Evolutionary conservation across 208 protist genomes (phyloP).

Genomic region (Leishmania arabica): DNA sequence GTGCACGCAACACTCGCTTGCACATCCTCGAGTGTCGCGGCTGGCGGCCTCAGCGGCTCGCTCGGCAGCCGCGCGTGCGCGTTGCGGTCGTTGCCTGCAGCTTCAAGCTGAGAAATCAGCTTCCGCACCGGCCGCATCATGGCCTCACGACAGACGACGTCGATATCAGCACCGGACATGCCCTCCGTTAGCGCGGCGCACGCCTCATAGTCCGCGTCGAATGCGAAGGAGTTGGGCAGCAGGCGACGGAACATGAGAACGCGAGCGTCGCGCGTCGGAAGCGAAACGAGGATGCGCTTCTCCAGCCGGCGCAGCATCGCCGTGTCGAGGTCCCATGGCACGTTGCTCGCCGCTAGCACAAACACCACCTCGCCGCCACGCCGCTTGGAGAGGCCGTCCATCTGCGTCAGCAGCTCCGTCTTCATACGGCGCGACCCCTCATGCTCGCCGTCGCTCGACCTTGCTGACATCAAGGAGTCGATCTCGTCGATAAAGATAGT

Average conservation of each 20-base stretch:
- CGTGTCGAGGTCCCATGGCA: slow-evolving; percentile 94
- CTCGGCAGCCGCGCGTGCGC: slow-evolving; percentile 30
- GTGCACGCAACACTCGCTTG: slow-evolving; percentile 78
- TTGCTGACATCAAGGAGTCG: slow-evolving; percentile 95
- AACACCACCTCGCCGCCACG: slow-evolving; percentile 86
- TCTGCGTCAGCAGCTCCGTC: slow-evolving; percentile 93
- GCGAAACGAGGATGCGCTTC: slow-evolving; percentile 91
- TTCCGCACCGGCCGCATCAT: slow-evolving; percentile 92
- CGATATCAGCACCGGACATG: slow-evolving; percentile 94
- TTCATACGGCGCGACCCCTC: slow-evolving; percentile 94
- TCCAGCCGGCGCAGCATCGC: slow-evolving; percentile 92
- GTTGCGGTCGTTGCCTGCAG: slow-evolving; percentile 11
- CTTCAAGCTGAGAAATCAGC: slow-evolving; percentile 82
- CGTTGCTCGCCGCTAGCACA: slow-evolving; percentile 93
- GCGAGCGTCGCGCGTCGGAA: slow-evolving; percentile 77
- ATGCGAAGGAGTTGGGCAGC: slow-evolving; percentile 36
- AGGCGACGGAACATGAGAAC: slow-evolving; percentile 70
- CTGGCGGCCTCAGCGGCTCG: slow-evolving; percentile 41
- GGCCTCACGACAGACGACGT: slow-evolving; percentile 90
- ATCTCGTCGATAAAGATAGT: slow-evolving; percentile 99
- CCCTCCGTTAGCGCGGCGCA: slow-evolving; percentile 70
- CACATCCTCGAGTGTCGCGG: slow-evolving; percentile 77
- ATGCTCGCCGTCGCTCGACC: slow-evolving; percentile 95
- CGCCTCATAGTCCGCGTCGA: slow-evolving; percentile 48
- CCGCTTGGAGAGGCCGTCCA: slow-evolving; percentile 91